A percentile compares a stretch with the other conserved stretches of the same genome.
phyloP scores from a whole-genome alignment of 2,329 filamentous ascomycete species.

The Fusarium sp. region DNA sequence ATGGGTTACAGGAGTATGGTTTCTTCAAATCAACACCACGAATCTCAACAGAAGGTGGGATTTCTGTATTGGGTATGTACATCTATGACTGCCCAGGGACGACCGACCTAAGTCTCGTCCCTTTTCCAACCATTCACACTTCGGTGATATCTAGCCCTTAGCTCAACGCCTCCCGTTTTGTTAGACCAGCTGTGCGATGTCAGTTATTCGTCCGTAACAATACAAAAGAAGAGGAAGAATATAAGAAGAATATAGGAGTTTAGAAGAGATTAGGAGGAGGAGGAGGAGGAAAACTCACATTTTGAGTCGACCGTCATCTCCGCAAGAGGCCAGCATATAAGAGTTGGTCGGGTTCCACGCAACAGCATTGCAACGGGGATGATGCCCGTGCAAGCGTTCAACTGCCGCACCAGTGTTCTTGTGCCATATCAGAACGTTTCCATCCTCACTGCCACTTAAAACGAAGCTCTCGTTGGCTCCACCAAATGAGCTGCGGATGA shows the following conservation, averaged over 20 bases:
- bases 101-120: slow-evolving; percentile 33
- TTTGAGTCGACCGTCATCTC: slow-evolving; percentile 87
- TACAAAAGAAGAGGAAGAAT: no score
- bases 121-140: slow-evolving; percentile 45
- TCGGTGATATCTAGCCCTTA: slow-evolving; percentile 41
- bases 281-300: slow-evolving; percentile 73
- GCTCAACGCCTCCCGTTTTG: slow-evolving; percentile 42
- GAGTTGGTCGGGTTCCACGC: slow-evolving; percentile 90
- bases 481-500: slow-evolving; percentile 88
- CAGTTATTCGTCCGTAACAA: background rate
- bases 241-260: no score
- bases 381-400: slow-evolving; percentile 82
- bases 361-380: slow-evolving; percentile 85
- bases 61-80: slow-evolving; percentile 15
- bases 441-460: slow-evolving; percentile 88
- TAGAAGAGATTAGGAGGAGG: no score
- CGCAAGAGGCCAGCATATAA: slow-evolving; percentile 89
- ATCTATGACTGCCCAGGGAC: background rate
- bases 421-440: slow-evolving; percentile 89
- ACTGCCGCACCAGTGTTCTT: slow-evolving; percentile 84
- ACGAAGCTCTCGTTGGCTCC: slow-evolving; percentile 94
- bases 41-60: slow-evolving; percentile 7
- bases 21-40: no score
- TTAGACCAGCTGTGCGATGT: slow-evolving; percentile 50
- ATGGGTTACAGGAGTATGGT: no score